Conservation (phyloP, 2,329 filamentous ascomycete genomes). For the Chalara sp. region DNA sequence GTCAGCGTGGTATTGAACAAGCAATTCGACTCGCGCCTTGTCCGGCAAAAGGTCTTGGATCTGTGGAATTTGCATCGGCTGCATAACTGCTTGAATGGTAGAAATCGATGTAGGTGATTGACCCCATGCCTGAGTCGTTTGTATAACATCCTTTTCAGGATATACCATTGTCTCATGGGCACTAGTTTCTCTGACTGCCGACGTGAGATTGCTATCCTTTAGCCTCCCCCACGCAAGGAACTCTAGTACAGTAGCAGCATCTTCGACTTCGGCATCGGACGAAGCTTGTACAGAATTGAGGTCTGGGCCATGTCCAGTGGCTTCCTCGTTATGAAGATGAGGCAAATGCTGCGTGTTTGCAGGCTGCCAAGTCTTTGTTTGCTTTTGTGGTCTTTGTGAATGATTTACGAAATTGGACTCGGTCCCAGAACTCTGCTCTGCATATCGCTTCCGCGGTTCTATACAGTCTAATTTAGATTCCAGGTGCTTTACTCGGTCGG, state of each 20-base stretch:
- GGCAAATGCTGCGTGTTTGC: neutral
- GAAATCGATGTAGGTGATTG: conserved; percentile 9
- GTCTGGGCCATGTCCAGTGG: conserved; percentile 2
- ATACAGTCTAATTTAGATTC: conserved; percentile 11
- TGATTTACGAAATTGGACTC: conserved; percentile 2
- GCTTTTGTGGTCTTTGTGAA: conserved; percentile 11
- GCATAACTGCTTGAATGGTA: conserved; percentile 4
- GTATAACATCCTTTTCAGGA: conserved; percentile 9
- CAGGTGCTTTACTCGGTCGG: conserved; percentile 11
- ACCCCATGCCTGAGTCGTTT: conserved; percentile 8
- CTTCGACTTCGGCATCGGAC: conserved; percentile 28
- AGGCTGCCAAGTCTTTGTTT: neutral
- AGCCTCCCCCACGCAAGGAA: conserved; percentile 41
- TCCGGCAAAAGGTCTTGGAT: conserved; percentile 14
- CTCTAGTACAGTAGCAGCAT: conserved; percentile 39
- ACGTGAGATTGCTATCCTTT: conserved; percentile 30
- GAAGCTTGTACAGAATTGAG: conserved; percentile 7
- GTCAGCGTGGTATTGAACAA: conserved; percentile 12
- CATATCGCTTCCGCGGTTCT: conserved; percentile 2
- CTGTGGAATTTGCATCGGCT: conserved; percentile 10
- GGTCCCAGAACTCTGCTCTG: neutral
- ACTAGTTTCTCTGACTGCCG: conserved; percentile 9
- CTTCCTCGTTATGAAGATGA: neutral
- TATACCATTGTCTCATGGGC: conserved; percentile 9
- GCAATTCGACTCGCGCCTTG: conserved; percentile 8